Evolutionary conservation across 345 rosid species (phyloP).

Genomic region (Diplotaxis tenuifolia): DNA sequence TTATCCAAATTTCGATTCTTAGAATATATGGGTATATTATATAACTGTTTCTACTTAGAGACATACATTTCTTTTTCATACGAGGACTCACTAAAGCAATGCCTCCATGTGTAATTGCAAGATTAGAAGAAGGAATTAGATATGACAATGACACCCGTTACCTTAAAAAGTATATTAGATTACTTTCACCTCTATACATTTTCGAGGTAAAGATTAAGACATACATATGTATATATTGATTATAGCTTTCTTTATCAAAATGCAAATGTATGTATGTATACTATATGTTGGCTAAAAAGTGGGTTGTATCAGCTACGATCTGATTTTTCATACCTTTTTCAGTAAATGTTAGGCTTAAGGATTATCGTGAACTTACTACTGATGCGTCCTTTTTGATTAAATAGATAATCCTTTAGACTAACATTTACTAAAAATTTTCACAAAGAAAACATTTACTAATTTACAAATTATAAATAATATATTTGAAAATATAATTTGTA

Average conservation of each 20-base stretch:
- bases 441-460: too few relatives aligned
- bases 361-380: neutral
- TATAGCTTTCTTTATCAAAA: neutral
- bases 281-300: neutral
- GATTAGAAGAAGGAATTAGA: neutral
- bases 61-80: neutral
- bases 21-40: neutral
- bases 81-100: slow-evolving; percentile 4
- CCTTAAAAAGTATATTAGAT: slow-evolving; percentile 9
- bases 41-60: neutral
- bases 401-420: neutral
- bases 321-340: neutral
- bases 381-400: neutral
- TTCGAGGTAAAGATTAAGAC: slow-evolving; percentile 18
- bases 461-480: neutral
- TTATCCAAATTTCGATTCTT: slow-evolving; percentile 12
- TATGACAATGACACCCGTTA: slow-evolving; percentile 2
- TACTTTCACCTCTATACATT: slow-evolving; percentile 8
- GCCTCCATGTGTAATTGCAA: neutral
- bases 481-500: neutral
- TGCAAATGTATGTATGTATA: neutral
- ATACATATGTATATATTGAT: neutral
- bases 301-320: neutral
- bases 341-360: neutral
- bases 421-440: too few relatives aligned